Conservation (phyloP, 495 filamentous ascomycete species). For the Penicillium coffeae region DNA sequence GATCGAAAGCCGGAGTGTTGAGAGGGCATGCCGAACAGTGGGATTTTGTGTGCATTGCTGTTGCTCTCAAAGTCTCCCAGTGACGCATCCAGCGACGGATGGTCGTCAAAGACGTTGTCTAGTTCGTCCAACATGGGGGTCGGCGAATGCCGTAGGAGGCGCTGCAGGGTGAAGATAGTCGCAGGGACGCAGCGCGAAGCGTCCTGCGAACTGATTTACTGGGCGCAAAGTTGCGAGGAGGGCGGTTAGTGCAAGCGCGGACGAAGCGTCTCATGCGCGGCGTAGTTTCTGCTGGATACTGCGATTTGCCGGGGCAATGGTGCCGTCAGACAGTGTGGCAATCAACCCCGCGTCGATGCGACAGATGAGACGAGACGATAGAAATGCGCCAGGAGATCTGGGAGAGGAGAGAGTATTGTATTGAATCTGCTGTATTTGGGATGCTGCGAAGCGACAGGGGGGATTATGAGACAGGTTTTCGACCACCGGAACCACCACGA, state of each 20-base stretch:
- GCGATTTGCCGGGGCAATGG: not conserved
- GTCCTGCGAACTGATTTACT: constrained; percentile 9
- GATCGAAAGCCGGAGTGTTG: constrained; percentile 76
- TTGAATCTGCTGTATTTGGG: constrained; percentile 4
- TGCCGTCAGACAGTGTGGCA: not conserved
- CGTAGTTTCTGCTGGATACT: not conserved
- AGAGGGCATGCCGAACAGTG: constrained; percentile 59
- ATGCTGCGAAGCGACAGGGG: not conserved
- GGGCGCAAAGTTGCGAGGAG: not conserved
- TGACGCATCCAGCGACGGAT: constrained; percentile 66
- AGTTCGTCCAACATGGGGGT: constrained; percentile 48
- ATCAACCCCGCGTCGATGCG: constrained; percentile 19
- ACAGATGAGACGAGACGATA: constrained; percentile 20
- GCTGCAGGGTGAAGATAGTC: constrained; percentile 17
- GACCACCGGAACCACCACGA: not conserved
- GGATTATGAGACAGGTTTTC: constrained; percentile 2
- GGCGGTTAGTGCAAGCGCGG: constrained; percentile 21
- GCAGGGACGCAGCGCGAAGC: constrained; percentile 20
- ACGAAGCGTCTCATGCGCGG: constrained; percentile 10
- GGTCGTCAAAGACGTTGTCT: constrained; percentile 58
- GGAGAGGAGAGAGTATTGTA: not conserved
- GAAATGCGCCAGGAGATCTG: constrained; percentile 13
- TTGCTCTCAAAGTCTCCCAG: constrained; percentile 71
- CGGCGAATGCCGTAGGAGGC: constrained; percentile 29
- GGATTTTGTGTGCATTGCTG: constrained; percentile 48